These are phyloP conservation scores for Globisporangium orthogonon DNA, from an alignment of 352 stramenopile genomes.

Conservation along the genomic window DNA sequence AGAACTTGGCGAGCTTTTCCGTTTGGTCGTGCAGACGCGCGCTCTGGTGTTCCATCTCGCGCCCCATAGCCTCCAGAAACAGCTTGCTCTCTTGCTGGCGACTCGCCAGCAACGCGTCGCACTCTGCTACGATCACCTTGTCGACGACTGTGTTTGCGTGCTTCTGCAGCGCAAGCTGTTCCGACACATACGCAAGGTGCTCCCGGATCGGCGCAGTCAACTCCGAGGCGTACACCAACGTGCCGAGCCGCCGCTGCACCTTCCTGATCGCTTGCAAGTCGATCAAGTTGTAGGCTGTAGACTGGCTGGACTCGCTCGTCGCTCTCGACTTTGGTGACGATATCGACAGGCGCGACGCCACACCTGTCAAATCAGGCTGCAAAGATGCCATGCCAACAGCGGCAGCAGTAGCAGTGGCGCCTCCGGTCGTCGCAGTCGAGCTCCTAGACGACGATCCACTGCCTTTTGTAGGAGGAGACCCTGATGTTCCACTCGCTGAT, in stretches of 20 bases:
- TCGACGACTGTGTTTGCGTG: conserved; percentile 74
- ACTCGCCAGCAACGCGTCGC: conserved; percentile 35
- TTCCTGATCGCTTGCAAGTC: conserved; percentile 80
- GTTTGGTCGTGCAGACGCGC: conserved; percentile 42
- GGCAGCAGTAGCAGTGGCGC: too few relatives aligned
- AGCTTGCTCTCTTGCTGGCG: conserved; percentile 42
- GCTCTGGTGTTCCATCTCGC: conserved; percentile 50
- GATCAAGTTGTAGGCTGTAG: conserved; percentile 10
- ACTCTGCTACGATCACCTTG: conserved; percentile 36
- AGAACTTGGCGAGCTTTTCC: conserved; percentile 63
- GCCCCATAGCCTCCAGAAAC: conserved; percentile 56
- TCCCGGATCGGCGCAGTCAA: conserved; percentile 40
- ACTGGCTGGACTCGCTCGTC: not conserved
- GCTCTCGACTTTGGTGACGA: conserved; percentile 2
- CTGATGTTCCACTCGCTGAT: not conserved
- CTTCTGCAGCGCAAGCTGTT: conserved; percentile 53
- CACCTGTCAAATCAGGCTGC: not conserved
- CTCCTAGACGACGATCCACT: not conserved
- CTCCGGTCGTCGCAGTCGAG: not conserved
- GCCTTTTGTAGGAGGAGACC: not conserved
- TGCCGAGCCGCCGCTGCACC: conserved; percentile 68
- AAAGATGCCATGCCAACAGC: not conserved
- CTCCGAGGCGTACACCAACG: conserved; percentile 69
- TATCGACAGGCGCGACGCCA: too few relatives aligned
- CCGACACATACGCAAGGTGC: conserved; percentile 36